Evolutionary conservation across 2,329 filamentous ascomycete genomes (phyloP).

Genomic region (Thielaviopsis musarum): DNA sequence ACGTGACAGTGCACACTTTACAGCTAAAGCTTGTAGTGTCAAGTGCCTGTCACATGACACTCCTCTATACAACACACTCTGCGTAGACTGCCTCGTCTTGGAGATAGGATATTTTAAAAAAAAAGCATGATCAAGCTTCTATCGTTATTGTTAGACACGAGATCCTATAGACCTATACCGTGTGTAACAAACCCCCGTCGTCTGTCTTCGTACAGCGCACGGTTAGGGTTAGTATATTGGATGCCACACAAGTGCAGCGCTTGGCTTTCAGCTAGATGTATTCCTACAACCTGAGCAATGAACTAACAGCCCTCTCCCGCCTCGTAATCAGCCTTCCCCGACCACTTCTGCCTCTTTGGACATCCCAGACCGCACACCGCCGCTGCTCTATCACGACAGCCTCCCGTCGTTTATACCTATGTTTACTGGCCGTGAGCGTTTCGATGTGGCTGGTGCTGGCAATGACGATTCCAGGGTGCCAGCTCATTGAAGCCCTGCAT

Average conservation of each 20-base stretch:
- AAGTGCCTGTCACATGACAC: neutral
- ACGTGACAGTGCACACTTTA: too few relatives aligned
- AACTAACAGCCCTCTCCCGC: neutral
- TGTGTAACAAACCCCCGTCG: neutral
- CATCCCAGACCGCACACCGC: too few relatives aligned
- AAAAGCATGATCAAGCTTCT: too few relatives aligned
- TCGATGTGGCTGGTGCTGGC: too few relatives aligned
- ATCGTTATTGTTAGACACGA: too few relatives aligned
- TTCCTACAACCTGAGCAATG: neutral
- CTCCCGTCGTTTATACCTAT: neutral
- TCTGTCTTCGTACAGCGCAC: neutral
- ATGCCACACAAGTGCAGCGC: neutral
- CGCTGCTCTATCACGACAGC: neutral
- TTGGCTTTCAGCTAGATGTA: neutral
- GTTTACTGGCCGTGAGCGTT: neutral
- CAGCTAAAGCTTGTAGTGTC: neutral
- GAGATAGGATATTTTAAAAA: neutral
- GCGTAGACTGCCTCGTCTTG: neutral
- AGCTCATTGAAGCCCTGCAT: neutral
- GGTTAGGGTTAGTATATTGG: neutral
- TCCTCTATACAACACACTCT: neutral
- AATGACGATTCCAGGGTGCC: too few relatives aligned
- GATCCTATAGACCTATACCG: neutral
- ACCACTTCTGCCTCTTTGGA: neutral
- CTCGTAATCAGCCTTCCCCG: neutral